Evolutionary conservation across 805 yeast species (phyloP), one percentile per base, ranked within the genome.

Genomic region (Wickerhamiella azyma): DNA sequence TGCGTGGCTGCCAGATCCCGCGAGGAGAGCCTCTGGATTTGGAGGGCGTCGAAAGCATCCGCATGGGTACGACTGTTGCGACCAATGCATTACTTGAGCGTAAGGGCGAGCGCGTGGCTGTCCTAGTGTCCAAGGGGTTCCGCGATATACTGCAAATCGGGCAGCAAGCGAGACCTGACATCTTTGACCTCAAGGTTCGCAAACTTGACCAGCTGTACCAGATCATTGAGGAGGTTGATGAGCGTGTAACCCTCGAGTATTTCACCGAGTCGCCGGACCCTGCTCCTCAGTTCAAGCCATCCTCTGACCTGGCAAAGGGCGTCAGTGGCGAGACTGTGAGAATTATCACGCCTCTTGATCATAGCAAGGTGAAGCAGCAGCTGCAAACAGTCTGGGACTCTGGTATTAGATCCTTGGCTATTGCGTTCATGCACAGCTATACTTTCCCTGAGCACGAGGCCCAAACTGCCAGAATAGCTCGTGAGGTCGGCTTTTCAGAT

Each of bases 61-160:
- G 94, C 47, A 79, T 88, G 82, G 96, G 96, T 2, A 86, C 96
- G 3, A 88, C 96, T 0, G 92, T 86, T 9, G 97, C 98, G 1
- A 89, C 97, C 7, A 89, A 89, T 64, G 96, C 97, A 1, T 70
- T 92, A 29, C 69, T 89, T 49, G 97, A 89, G 59, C 72, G 97
- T 51, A 86, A 86, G 58, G 98, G 97, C 43, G 94, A 86, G 48
- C 67, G 77, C 28, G 88, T 94, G 54, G 94, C 92, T 1, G 69
- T 89, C 49, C 63, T 88, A 5, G 85, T 94, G 2, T 84, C 96
- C 13, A 81, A 77, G 55, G 98, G 96, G 0, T 89, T 85, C 64
- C 76, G 75, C 53, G 96, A 89, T 58, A 77, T 83, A 35, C 66
- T 89, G 50, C 63, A 69, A 2, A 88, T 89, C 53, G 97, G 97